Evolutionary conservation across 2,329 filamentous ascomycete species (phyloP).

Genomic region (Neonectria coccinea): DNA sequence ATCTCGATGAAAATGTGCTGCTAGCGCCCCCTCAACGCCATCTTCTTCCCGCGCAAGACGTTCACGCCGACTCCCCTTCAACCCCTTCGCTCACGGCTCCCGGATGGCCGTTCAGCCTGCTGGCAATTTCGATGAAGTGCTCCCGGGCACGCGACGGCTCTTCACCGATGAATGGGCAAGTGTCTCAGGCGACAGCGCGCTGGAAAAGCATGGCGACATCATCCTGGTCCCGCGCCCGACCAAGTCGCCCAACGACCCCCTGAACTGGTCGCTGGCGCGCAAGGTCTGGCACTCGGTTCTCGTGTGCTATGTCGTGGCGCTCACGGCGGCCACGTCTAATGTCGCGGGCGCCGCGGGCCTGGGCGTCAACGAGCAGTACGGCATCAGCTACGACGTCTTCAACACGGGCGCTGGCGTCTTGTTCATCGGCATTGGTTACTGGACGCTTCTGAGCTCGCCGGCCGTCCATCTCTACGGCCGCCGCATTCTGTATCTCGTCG

Average conservation of each 20-base stretch:
- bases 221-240: constrained; percentile 66
- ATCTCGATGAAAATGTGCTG: not conserved
- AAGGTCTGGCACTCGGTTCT: constrained; percentile 64
- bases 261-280: constrained; percentile 62
- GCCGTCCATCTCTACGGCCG: constrained; percentile 66
- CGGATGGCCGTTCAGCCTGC: constrained; percentile 38
- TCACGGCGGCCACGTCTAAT: constrained; percentile 68
- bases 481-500: constrained; percentile 65
- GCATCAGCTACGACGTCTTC: constrained; percentile 63
- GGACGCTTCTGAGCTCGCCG: constrained; percentile 64
- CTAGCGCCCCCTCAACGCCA: not conserved
- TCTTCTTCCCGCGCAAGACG: not conserved
- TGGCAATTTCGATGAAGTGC: constrained; percentile 41
- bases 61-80: not conserved
- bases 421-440: constrained; percentile 67
- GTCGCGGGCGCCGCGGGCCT: constrained; percentile 64
- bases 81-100: constrained; percentile 2
- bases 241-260: constrained; percentile 62
- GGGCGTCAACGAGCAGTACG: constrained; percentile 62
- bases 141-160: constrained; percentile 48
- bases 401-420: constrained; percentile 69
- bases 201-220: constrained; percentile 56
- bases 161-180: constrained; percentile 46
- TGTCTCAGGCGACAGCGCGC: constrained; percentile 37
- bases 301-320: constrained; percentile 64